Evolutionary conservation across 2,329 filamentous ascomycete genomes (phyloP).

Genomic region (Ophiostoma angusticollis): DNA sequence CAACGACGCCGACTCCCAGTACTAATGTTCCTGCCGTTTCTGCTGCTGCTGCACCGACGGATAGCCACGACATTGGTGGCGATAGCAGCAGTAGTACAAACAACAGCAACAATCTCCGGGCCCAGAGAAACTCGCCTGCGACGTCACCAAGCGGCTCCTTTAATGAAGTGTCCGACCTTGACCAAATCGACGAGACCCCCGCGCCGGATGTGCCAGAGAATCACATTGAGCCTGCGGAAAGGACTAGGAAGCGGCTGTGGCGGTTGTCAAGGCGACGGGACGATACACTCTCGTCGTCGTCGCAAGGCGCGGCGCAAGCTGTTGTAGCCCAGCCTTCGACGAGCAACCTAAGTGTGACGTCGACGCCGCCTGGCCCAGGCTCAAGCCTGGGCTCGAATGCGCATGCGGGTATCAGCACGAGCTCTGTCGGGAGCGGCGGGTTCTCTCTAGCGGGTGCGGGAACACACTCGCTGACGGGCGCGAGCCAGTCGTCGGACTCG

Average conservation of each 20-base stretch:
- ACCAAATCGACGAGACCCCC: constrained; percentile 51
- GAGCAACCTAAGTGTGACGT: constrained; percentile 7
- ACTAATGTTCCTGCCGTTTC: constrained; percentile 14
- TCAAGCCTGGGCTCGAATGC: constrained; percentile 44
- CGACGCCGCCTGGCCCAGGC: constrained; percentile 26
- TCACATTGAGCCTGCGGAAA: constrained; percentile 33
- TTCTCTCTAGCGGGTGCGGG: constrained; percentile 14
- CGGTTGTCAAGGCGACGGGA: constrained; percentile 59
- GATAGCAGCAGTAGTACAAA: neutral
- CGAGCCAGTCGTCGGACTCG: constrained; percentile 38
- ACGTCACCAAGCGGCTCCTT: constrained; percentile 64
- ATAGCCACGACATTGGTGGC: neutral
- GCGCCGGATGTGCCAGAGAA: constrained; percentile 9
- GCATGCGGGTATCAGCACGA: constrained; percentile 52
- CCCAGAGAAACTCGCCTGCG: constrained; percentile 54
- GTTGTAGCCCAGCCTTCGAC: neutral
- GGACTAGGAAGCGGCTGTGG: constrained; percentile 56
- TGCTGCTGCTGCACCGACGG: constrained; percentile 17
- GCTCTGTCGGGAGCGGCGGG: constrained; percentile 52
- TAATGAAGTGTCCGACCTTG: constrained; percentile 72
- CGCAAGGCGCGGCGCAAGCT: neutral
- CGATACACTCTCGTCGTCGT: constrained; percentile 23
- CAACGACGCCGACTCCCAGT: constrained; percentile 7
- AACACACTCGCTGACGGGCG: constrained; percentile 37
- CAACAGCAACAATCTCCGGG: constrained; percentile 34